Evolutionary conservation across 192 early-diverging fungal species (phyloP).

Genomic region (Mortierella hygrophila): DNA sequence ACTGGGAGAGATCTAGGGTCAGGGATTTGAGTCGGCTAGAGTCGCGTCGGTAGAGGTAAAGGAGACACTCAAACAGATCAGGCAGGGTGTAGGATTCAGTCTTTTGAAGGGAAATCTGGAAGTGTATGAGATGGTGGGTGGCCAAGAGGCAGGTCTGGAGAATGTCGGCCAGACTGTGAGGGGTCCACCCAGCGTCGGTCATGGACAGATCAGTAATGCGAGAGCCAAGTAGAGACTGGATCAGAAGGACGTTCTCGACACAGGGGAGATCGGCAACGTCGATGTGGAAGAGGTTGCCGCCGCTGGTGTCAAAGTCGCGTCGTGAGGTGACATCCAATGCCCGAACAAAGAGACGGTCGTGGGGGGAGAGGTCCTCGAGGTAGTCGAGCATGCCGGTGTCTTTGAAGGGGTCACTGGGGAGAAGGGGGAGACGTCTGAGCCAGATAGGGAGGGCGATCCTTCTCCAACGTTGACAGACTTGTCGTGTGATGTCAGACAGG

Average conservation of each 20-base stretch:
- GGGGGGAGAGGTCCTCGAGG: slow-evolving; percentile 9
- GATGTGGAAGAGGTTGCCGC: slow-evolving; percentile 19
- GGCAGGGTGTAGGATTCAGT: slow-evolving; percentile 20
- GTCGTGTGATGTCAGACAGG: slow-evolving; percentile 44
- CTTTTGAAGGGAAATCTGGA: slow-evolving; percentile 41
- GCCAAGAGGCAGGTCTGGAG: slow-evolving; percentile 15
- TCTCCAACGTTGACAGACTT: slow-evolving; percentile 41
- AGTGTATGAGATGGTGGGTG: slow-evolving; percentile 24
- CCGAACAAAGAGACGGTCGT: slow-evolving; percentile 42
- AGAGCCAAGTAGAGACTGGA: slow-evolving; percentile 36
- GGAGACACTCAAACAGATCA: slow-evolving; percentile 25
- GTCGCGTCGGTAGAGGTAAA: slow-evolving; percentile 23
- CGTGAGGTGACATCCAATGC: slow-evolving; percentile 39
- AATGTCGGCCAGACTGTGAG: slow-evolving; percentile 17
- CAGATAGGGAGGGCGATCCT: slow-evolving; percentile 41
- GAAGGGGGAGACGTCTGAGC: slow-evolving; percentile 30
- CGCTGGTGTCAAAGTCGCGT: slow-evolving; percentile 30
- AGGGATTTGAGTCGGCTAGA: slow-evolving; percentile 17
- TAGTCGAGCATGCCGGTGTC: slow-evolving; percentile 34
- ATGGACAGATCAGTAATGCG: slow-evolving; percentile 37
- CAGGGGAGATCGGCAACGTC: slow-evolving; percentile 40
- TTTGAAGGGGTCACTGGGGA: slow-evolving; percentile 47
- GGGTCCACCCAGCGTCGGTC: slow-evolving; percentile 46
- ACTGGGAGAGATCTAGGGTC: slow-evolving; percentile 30
- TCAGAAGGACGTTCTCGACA: slow-evolving; percentile 30